Evolutionary conservation across 148 eudicot genomes (phyloP), one percentile per base, ranked within the genome.

Genomic region (Rhododendron molle): DNA sequence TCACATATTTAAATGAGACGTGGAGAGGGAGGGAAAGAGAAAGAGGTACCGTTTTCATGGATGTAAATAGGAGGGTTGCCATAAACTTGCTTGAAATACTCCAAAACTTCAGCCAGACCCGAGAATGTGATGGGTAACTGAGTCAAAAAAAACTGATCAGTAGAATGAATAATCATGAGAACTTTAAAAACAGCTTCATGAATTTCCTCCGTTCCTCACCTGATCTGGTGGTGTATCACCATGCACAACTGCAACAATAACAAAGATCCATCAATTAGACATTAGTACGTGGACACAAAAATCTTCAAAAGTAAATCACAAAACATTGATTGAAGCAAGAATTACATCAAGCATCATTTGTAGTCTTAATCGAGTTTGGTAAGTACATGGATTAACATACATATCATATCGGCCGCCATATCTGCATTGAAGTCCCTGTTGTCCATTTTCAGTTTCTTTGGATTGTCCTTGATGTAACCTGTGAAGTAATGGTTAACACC

Each of bases 401-500:
- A 26, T 62, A 77, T 46, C 20, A 88, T 3, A 10, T 80, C 15
- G 0, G 76, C 80, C n/a, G 90, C 96, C 73, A 87, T 86, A 56
- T 95, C 98, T 0, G 88, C 92, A 28, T 13, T 12, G 38, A 81
- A 84, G 79, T 91, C 96, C 81, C 92, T 89, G 54, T 49, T 72
- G 18, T 89, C 44, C 56, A n/a, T 50, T 79, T 86, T 30, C 30
- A 87, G 87, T 30, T 26, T 56, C 82, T 18, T 80, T 18, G 94
- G 88, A 28, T 87, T 85, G 87, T 94, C 88, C 85, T 92, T 90
- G 77, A 86, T 49, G 7, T 65, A 12, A 0, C 83, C 0, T 0
- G 81, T 78, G 18, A 58, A 0, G 65, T 93, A 93, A 71, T 93
- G 93, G 87, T 94, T 94, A 50, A 93, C 6, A 36, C 93, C 98